Percentiles rank a stretch among this genome's conserved stretches.
phyloP scores from a whole-genome alignment of 331 rosid genomes.

The Malus hybrid region DNA sequence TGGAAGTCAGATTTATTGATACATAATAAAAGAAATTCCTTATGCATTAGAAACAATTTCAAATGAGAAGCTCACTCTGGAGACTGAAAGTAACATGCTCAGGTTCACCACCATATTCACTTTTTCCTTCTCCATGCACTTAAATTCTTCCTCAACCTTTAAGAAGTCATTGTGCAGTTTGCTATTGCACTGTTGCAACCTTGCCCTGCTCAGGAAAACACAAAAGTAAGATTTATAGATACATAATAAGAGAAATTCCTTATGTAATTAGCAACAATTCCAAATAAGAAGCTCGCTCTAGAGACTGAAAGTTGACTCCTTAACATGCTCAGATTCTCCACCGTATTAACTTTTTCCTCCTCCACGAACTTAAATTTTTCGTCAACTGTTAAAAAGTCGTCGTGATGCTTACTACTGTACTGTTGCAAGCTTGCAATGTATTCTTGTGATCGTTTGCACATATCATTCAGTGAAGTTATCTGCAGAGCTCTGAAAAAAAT shows the following conservation, averaged over 20 bases:
- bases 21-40: neutral
- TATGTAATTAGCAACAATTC: conserved; percentile 13
- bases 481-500: conserved; percentile 23
- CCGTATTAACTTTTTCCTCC: conserved; percentile 64
- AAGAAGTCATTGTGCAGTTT: conserved; percentile 90
- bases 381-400: conserved; percentile 70
- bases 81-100: conserved; percentile 62
- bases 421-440: conserved; percentile 89
- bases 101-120: conserved; percentile 61
- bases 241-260: neutral
- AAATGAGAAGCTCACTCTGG: conserved; percentile 49
- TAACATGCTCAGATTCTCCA: conserved; percentile 63
- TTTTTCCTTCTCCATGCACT: conserved; percentile 78
- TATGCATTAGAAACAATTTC: conserved; percentile 11
- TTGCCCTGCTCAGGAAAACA: conserved; percentile 46
- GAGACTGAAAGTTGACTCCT: conserved; percentile 75
- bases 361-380: conserved; percentile 75
- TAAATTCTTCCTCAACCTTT: conserved; percentile 66
- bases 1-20: neutral
- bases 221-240: neutral
- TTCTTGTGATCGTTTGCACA: conserved; percentile 84
- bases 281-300: conserved; percentile 42
- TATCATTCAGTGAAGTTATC: conserved; percentile 82
- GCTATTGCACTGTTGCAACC: conserved; percentile 82
- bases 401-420: conserved; percentile 82